phyloP scores from a whole-genome alignment of 2,329 filamentous ascomycete species.

The Akanthomyces muscarius region DNA sequence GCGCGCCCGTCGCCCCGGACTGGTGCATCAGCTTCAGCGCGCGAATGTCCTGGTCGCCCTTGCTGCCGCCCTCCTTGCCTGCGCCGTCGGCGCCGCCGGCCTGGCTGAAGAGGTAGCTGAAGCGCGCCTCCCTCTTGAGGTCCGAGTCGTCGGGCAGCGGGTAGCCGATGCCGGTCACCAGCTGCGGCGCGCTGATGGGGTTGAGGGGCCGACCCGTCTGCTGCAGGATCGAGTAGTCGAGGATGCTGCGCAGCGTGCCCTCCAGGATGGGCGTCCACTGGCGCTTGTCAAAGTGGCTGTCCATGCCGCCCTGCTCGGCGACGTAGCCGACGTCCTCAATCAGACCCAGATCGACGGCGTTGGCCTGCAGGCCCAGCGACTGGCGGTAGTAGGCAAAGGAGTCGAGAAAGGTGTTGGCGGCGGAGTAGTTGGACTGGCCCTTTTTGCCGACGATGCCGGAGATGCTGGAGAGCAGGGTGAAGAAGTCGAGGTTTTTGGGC shows the following conservation, averaged over 20 bases:
- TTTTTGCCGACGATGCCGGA: constrained; percentile 29
- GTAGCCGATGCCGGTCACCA: constrained; percentile 25
- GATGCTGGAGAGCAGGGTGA: constrained; percentile 31
- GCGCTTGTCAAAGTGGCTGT: constrained; percentile 15
- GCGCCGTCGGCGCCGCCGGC: constrained; percentile 10
- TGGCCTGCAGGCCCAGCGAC: constrained; percentile 17
- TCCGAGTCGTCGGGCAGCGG: constrained; percentile 26
- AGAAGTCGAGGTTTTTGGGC: constrained; percentile 30
- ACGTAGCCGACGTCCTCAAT: constrained; percentile 38
- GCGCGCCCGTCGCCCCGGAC: constrained; percentile 10
- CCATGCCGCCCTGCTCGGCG: constrained; percentile 10
- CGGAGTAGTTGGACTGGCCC: constrained; percentile 36
- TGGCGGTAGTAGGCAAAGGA: constrained; percentile 34
- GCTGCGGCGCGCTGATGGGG: constrained; percentile 22
- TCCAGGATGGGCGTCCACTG: constrained; percentile 27
- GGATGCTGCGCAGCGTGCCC: constrained; percentile 26
- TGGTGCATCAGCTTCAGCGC: constrained; percentile 19
- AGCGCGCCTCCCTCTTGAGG: constrained; percentile 25
- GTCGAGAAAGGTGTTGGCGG: constrained; percentile 39
- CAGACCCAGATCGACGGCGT: constrained; percentile 32
- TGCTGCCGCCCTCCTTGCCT: constrained; percentile 6
- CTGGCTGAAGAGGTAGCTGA: constrained; percentile 20
- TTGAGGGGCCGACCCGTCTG: constrained; percentile 24
- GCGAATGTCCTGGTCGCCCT: constrained; percentile 18
- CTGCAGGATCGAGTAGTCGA: constrained; percentile 26